Evolutionary conservation across 345 rosid species (phyloP), one percentile per base, ranked within the genome.

Genomic region (Arabidopsis arenosa): DNA sequence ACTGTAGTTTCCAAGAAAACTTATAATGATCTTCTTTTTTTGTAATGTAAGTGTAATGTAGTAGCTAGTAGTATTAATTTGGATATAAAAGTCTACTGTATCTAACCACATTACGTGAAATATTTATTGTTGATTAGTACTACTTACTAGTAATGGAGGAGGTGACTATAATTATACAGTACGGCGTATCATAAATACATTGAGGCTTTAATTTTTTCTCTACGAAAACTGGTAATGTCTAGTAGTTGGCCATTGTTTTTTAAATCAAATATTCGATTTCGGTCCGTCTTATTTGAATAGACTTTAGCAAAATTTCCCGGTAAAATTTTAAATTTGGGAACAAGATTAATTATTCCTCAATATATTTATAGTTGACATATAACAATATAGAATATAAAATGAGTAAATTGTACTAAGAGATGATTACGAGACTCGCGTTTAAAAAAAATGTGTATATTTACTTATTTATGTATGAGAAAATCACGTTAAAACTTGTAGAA

Each of bases 1-100:
- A 8, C 52, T 67, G 68, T 66, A 37, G 79, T 75, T 75, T 75
- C 73, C 79, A 66, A 66, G 67, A 66, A 57, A 66, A 6, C 41
- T 36, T 70, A 33, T 47, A 13, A 66, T 66, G 23, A 57, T 43
- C 66, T 43, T 23, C 2, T 23, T 23, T 23, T 23, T 23, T 23
- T 23, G 26, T 23, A 1, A 23, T 23, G 26, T 23, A 23, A 23
- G 26, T 65, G 44, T 73, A 15, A 36, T 68, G 60, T 59, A 59
- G 30, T 28, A 47, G 12, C 12, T 47, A 49, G 5, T 26, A 7
- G 15, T 23, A 47, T 48, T 23, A 58, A 9, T 30, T 11, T 70
- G 14, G 5, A 61, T 60, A 23, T 49, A 39, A 14, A 33, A 49
- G 7, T 40, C 13, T 28, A 72, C 21, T 12, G 44, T 53, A 43